Evolutionary conservation across 1,284 basidiomycete species (phyloP).

Genomic region (Papiliotrema fonsecae): DNA sequence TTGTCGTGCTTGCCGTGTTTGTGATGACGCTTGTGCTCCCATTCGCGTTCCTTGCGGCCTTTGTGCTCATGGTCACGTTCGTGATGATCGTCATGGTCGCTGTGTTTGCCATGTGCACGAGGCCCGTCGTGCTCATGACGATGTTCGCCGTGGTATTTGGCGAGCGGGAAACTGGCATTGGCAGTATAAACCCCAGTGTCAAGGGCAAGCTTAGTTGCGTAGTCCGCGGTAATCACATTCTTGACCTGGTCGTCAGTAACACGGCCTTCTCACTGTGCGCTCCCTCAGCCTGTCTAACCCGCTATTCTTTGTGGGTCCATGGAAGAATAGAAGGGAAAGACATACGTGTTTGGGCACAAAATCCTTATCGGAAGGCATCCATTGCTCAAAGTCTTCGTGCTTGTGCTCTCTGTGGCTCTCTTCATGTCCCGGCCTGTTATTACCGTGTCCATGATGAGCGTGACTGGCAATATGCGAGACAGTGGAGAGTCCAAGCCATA

Average conservation of each 20-base stretch:
- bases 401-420: too few relatives aligned
- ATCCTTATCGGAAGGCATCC: not conserved
- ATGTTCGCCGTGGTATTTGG: not conserved
- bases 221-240: not conserved
- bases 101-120: too few relatives aligned
- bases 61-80: too few relatives aligned
- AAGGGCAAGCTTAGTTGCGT: not conserved
- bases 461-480: not conserved
- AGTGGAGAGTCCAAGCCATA: not conserved
- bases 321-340: not conserved
- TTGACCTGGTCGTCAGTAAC: too few relatives aligned
- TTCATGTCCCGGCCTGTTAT: too few relatives aligned
- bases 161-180: not conserved
- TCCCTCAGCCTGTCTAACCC: too few relatives aligned
- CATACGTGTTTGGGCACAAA: not conserved
- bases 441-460: too few relatives aligned
- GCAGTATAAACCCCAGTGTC: not conserved
- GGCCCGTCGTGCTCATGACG: too few relatives aligned
- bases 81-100: too few relatives aligned
- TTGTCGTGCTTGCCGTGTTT: not conserved
- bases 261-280: too few relatives aligned
- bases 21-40: not conserved
- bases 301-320: not conserved
- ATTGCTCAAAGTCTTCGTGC: too few relatives aligned
- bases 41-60: too few relatives aligned